phyloP scores from a whole-genome alignment of 1,139 yeast species.

The Meyerozyma carpophila region DNA sequence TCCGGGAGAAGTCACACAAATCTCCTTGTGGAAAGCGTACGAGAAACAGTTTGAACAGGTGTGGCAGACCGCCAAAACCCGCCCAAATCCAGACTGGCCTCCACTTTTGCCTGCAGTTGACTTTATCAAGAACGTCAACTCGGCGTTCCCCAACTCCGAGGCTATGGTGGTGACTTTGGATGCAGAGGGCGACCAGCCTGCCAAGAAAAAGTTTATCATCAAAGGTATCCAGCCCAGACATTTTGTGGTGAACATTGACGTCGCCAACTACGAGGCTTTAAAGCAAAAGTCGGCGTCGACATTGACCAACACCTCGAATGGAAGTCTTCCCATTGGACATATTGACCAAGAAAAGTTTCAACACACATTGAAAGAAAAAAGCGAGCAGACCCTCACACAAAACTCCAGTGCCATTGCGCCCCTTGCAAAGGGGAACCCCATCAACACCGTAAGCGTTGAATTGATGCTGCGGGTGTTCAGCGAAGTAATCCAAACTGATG shows the following conservation, averaged over 20 bases:
- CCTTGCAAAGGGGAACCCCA: slow-evolving; percentile 15
- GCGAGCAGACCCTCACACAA: slow-evolving; percentile 21
- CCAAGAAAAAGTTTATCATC: slow-evolving; percentile 73
- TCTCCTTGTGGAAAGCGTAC: slow-evolving; percentile 92
- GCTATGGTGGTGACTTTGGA: slow-evolving; percentile 78
- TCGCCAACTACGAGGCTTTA: slow-evolving; percentile 43
- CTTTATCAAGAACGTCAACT: slow-evolving; percentile 87
- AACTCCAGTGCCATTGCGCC: slow-evolving; percentile 8
- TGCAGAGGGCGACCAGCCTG: slow-evolving; percentile 39
- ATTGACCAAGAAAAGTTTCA: slow-evolving; percentile 31
- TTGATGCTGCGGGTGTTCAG: slow-evolving; percentile 28
- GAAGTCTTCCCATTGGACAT: slow-evolving; percentile 31
- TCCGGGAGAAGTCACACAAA: slow-evolving; percentile 87
- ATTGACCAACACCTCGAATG: slow-evolving; percentile 8
- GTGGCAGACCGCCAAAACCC: slow-evolving; percentile 32
- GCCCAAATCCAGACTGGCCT: slow-evolving; percentile 39
- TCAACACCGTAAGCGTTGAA: slow-evolving; percentile 28
- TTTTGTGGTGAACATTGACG: slow-evolving; percentile 38
- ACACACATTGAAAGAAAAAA: slow-evolving; percentile 19
- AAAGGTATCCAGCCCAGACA: slow-evolving; percentile 68
- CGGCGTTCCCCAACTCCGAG: slow-evolving; percentile 85
- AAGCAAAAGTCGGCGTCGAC: slow-evolving; percentile 12
- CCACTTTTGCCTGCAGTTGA: slow-evolving; percentile 90
- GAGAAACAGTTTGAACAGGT: slow-evolving; percentile 68
- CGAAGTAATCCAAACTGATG: slow-evolving; percentile 23